Percentiles rank a stretch among this genome's conserved stretches.
Evolutionary conservation across 176 grass and related monocot genomes (phyloP).

Genomic region (Carex scoparia): DNA sequence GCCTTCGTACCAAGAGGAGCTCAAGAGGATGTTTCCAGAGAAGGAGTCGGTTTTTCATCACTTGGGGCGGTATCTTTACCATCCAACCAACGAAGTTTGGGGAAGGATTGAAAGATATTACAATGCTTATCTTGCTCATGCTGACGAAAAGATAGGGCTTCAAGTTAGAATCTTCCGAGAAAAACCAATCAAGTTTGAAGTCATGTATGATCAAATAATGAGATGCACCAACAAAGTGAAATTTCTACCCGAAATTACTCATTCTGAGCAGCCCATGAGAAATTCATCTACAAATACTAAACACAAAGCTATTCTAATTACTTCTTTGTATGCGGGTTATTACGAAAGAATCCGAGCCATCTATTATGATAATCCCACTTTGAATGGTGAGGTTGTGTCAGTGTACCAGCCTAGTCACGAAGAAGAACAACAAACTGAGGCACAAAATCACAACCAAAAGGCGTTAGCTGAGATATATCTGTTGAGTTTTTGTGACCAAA

Average conservation of each 20-base stretch:
- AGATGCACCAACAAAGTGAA: constrained; percentile 55
- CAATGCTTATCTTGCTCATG: constrained; percentile 55
- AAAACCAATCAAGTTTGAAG: constrained; percentile 61
- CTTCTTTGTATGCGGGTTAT: constrained; percentile 71
- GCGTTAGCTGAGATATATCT: constrained; percentile 79
- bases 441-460: constrained; percentile 85
- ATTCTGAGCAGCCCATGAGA: constrained; percentile 14
- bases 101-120: constrained; percentile 61
- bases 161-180: constrained; percentile 67
- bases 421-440: constrained; percentile 78
- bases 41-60: constrained; percentile 69
- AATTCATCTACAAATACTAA: constrained; percentile 22
- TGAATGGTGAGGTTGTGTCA: constrained; percentile 51
- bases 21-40: constrained; percentile 47
- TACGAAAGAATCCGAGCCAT: constrained; percentile 71
- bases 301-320: constrained; percentile 62
- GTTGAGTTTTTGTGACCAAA: constrained; percentile 78
- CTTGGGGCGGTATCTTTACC: constrained; percentile 68
- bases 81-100: constrained; percentile 63
- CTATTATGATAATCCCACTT: constrained; percentile 78
- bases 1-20: constrained; percentile 49
- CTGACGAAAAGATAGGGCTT: constrained; percentile 74
- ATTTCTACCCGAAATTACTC: constrained; percentile 48
- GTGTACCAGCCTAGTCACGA: constrained; percentile 93
- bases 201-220: constrained; percentile 71